Conservation (phyloP, 257 asterid genomes). For the Datura wrightii region DNA sequence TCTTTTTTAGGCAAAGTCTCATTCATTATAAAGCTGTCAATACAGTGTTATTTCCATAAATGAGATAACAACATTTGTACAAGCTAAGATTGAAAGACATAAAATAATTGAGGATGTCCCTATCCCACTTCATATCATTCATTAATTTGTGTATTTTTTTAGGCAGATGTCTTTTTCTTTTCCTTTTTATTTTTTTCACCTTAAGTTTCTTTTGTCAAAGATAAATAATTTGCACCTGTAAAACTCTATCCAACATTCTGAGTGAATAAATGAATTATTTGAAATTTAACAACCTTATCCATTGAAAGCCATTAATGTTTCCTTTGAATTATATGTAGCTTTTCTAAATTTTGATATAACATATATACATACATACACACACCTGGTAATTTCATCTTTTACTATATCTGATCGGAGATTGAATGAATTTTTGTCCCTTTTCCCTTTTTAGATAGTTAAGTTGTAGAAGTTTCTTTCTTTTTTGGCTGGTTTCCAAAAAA, state of each 20-base stretch:
- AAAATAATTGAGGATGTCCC: background rate
- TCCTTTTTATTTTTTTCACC: background rate
- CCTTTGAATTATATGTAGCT: background rate
- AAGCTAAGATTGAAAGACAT: conserved; percentile 1
- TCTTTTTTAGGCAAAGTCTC: conserved; percentile 19
- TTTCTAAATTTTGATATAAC: background rate
- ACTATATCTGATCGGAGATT: background rate
- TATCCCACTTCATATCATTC: conserved; percentile 16
- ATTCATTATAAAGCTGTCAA: background rate
- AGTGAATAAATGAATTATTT: conserved; percentile 6
- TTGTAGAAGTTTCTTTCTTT: background rate
- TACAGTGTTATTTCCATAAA: background rate
- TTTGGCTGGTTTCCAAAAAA: background rate
- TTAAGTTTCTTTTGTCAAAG: conserved; percentile 19
- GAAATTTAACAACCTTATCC: background rate
- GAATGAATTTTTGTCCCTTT: background rate
- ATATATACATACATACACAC: background rate
- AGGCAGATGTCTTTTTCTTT: conserved; percentile 4
- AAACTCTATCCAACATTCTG: conserved; percentile 1
- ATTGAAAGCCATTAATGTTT: background rate
- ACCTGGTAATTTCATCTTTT: background rate
- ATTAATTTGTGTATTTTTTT: background rate
- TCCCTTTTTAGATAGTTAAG: background rate
- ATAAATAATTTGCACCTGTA: background rate
- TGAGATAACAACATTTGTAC: conserved; percentile 15